Evolutionary conservation across 768 basidiomycete genomes (phyloP), one percentile per base, ranked within the genome.

Genomic region (Auricularia sp.): DNA sequence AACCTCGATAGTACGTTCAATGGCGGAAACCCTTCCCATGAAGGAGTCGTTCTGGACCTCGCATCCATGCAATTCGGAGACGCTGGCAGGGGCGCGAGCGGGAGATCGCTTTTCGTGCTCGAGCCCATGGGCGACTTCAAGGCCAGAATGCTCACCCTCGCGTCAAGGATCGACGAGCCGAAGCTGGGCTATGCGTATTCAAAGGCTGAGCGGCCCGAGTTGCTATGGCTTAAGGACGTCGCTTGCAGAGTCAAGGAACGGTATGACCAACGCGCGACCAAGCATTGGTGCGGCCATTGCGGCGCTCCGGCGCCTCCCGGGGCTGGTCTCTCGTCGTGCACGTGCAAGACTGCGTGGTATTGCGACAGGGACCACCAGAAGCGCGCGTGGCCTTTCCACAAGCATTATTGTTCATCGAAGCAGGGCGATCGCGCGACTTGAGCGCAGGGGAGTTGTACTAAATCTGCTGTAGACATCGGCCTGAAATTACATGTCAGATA

Each of bases 41-140:
- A 36, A 2, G 18, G 42, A 18, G 34, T 39, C 10, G 36, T 69
- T 0, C 62, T 70, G 1, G 70, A 71, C 43, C 59, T 68, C 16
- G 61, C 67, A 14, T 70, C 70, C 16, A 65, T 71, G 65, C 70
- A 71, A 44, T 71, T 71, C 58, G 70, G 70, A n/a, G 69, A 68
- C 35, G 63, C 51, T 8, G 70, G 70, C 14, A 64, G 70, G 4
- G 69, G 70, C 2, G 36, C 63, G n/a, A 6, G 34, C 29, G 64
- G 67, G 3, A 67, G 63, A 36, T 61, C 64, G 12, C 62, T 61
- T 4, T 66, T 70, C 34, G 64, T 62, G 7, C 62, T 71, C 21
- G 70, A 71, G 36, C 36, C 62, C 11, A 34, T 68, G 58, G 68
- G 66, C 14, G 60, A 44, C 4, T 68, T 62, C n/a, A 11, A 33